phyloP scores from a whole-genome alignment of 164 flowering plant genomes.

The Stephania cephalantha region DNA sequence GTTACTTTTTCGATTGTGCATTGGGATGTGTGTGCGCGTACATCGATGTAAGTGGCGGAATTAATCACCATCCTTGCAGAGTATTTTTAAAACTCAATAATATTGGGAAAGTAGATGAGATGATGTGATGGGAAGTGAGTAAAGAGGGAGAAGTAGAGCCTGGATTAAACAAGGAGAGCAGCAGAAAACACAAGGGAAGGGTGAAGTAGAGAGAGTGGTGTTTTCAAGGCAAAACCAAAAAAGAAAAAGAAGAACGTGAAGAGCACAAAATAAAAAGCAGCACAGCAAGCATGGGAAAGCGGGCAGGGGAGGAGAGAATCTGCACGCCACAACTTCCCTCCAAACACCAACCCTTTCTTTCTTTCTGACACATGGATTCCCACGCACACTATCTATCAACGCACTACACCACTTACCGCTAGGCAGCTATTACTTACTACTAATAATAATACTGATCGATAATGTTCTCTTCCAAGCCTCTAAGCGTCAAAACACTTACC shows the following conservation, averaged over 20 bases:
- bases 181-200: background rate
- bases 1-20: too few species aligned
- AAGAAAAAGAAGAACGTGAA: background rate
- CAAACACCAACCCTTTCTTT: background rate
- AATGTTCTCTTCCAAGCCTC: background rate
- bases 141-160: background rate
- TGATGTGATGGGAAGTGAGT: background rate
- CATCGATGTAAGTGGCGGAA: too few species aligned
- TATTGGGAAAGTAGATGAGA: background rate
- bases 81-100: too few species aligned
- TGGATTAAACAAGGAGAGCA: background rate
- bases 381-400: background rate
- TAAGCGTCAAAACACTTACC: background rate
- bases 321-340: background rate
- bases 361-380: background rate
- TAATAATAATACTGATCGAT: too few species aligned
- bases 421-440: too few species aligned
- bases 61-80: too few species aligned
- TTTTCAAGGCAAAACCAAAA: background rate
- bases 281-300: background rate
- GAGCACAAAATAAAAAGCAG: background rate
- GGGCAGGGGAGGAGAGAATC: background rate
- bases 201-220: background rate
- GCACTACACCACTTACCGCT: background rate
- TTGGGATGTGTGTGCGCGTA: too few species aligned